These are phyloP conservation scores for Puccinia novopanici DNA, from an alignment of 1,284 basidiomycete genomes.

Conservation along the genomic window DNA sequence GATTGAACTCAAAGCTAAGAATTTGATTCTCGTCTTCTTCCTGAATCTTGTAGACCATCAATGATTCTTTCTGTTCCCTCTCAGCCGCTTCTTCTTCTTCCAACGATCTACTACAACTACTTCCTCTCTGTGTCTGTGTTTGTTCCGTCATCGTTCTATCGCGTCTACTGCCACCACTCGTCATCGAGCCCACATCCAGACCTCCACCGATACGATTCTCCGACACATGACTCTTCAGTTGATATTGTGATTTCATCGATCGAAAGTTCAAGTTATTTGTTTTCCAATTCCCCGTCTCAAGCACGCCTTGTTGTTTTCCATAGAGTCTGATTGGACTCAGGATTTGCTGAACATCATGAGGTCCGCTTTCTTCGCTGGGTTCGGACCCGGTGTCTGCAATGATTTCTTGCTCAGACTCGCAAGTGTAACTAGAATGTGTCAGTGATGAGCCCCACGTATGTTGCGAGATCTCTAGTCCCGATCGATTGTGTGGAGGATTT, in stretches of 20 bases:
- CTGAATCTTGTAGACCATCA: constrained; percentile 30
- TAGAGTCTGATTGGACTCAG: constrained; percentile 29
- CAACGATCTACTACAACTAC: too few relatives aligned
- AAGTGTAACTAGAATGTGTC: neutral
- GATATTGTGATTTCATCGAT: constrained; percentile 37
- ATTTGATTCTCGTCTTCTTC: constrained; percentile 36
- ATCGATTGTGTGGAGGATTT: neutral
- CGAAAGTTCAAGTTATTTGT: constrained; percentile 33
- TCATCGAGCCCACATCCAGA: too few relatives aligned
- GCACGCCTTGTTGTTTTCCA: constrained; percentile 27
- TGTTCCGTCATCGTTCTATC: constrained; percentile 7
- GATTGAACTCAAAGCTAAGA: constrained; percentile 16
- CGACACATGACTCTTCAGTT: neutral
- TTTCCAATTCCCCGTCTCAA: constrained; percentile 34
- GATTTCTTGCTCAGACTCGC: neutral
- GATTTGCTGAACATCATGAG: constrained; percentile 2
- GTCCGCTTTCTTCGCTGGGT: neutral
- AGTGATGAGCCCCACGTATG: neutral
- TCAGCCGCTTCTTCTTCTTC: constrained; percentile 19
- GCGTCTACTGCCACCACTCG: neutral
- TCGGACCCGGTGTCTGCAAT: neutral
- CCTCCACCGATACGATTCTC: neutral
- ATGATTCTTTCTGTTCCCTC: constrained; percentile 17
- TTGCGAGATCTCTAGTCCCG: neutral
- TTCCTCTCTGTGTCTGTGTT: neutral